Conservation (phyloP, 2,329 filamentous ascomycete genomes). For the Claviceps sp. region DNA sequence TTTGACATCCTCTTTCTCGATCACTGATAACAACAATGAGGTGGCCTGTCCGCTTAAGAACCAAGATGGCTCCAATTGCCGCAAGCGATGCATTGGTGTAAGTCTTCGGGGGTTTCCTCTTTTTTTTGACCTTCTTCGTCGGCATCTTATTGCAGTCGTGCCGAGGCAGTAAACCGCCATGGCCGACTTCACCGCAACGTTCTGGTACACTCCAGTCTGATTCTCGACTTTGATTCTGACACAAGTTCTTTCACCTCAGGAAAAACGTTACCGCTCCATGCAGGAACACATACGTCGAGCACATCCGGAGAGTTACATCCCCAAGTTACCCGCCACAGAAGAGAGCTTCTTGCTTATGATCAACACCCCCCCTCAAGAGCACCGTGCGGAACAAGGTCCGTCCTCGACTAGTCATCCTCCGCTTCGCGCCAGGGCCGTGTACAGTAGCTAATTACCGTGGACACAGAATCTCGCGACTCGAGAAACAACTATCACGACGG, state of each 20-base stretch:
- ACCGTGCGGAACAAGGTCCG: constrained; percentile 28
- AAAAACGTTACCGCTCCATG: constrained; percentile 96
- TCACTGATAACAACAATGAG: constrained; percentile 86
- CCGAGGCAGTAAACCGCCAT: neutral
- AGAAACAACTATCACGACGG: constrained; percentile 42
- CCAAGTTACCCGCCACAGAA: constrained; percentile 93
- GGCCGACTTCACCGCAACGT: neutral
- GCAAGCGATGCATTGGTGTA: constrained; percentile 95
- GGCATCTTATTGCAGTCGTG: neutral
- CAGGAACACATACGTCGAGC: constrained; percentile 97
- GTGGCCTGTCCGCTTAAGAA: constrained; percentile 93
- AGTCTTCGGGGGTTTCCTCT: constrained; percentile 33
- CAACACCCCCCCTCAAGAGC: constrained; percentile 69
- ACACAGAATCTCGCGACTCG: constrained; percentile 41
- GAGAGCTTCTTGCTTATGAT: constrained; percentile 98
- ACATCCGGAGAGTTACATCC: constrained; percentile 93
- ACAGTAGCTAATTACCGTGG: neutral
- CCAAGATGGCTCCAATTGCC: constrained; percentile 91
- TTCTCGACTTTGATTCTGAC: neutral
- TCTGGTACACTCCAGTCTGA: neutral
- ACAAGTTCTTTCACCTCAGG: constrained; percentile 35
- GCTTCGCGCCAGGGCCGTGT: constrained; percentile 4
- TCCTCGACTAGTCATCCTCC: constrained; percentile 20
- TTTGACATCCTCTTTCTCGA: constrained; percentile 80
- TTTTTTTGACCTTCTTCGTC: neutral